A percentile compares a stretch with the other conserved stretches of the same genome.
These are phyloP conservation scores for Linnemannia zychae DNA, from an alignment of 192 early-diverging fungal species.

Conservation along the genomic window DNA sequence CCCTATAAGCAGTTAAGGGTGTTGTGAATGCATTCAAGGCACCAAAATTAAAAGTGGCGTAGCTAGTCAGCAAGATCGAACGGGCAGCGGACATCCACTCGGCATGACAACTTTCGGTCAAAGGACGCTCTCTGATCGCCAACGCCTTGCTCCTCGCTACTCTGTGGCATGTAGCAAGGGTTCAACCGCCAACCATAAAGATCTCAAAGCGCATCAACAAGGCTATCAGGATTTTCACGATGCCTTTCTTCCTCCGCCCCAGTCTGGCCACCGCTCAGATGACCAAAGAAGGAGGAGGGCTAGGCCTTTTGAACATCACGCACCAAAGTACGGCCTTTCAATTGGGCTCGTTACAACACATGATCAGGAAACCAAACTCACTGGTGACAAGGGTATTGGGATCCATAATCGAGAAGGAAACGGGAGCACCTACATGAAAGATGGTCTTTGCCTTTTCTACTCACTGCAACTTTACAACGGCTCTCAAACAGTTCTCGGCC, in stretches of 20 bases:
- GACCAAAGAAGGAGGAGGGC: not conserved
- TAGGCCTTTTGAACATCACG: not conserved
- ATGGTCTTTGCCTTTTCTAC: no score
- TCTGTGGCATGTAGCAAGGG: not conserved
- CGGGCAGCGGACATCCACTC: no score
- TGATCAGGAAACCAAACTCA: not conserved
- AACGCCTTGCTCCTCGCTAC: not conserved
- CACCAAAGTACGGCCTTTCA: not conserved
- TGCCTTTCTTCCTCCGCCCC: not conserved
- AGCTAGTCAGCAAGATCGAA: no score
- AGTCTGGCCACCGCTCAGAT: not conserved
- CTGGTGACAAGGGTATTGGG: not conserved
- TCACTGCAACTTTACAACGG: no score
- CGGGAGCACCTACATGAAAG: not conserved
- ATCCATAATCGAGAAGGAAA: not conserved
- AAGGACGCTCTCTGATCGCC: not conserved
- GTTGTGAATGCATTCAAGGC: no score
- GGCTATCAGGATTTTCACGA: not conserved
- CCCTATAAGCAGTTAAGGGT: no score
- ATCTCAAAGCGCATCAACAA: not conserved
- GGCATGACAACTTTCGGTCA: not conserved
- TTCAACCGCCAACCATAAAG: not conserved
- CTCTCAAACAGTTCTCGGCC: no score
- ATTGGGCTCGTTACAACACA: not conserved
- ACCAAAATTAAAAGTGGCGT: no score